Evolutionary conservation across 139 green algal genomes (phyloP).

Genomic region (Limnomonas spitsbergensis): DNA sequence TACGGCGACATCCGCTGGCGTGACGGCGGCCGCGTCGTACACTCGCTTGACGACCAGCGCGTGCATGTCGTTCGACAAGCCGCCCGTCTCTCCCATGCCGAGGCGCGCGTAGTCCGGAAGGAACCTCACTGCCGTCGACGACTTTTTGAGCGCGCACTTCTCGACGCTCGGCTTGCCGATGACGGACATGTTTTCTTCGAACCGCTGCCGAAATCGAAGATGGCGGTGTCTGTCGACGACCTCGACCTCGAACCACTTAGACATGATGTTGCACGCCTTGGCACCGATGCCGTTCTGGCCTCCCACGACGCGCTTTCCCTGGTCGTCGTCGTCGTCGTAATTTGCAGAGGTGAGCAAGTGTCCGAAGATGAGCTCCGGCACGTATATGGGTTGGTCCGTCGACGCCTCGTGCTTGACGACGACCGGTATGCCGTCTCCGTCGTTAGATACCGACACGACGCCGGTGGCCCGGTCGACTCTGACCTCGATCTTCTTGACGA

Average conservation of each 20-base stretch:
- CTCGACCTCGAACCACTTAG: constrained; percentile 26
- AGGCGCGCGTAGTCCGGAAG: constrained; percentile 21
- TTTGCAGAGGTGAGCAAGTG: constrained; percentile 64
- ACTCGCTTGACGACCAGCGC: constrained; percentile 57
- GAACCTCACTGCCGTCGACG: constrained; percentile 7
- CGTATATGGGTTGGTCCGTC: constrained; percentile 40
- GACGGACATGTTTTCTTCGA: constrained; percentile 54
- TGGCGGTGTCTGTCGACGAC: not conserved
- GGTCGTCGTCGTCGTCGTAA: constrained; percentile 61
- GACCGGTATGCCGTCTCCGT: constrained; percentile 53
- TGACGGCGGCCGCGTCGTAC: constrained; percentile 52
- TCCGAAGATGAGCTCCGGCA: constrained; percentile 69
- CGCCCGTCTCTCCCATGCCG: not conserved
- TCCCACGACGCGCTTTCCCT: constrained; percentile 21
- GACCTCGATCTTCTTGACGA: constrained; percentile 36
- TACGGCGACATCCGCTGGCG: not conserved
- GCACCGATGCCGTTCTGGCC: constrained; percentile 28
- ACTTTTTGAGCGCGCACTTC: constrained; percentile 42
- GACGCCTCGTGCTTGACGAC: too few relatives aligned
- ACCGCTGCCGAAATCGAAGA: constrained; percentile 1
- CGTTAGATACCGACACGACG: constrained; percentile 50
- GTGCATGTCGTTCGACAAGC: constrained; percentile 45
- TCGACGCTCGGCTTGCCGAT: constrained; percentile 49
- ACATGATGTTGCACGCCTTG: constrained; percentile 42
- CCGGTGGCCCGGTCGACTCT: constrained; percentile 20